Evolutionary conservation across 2,329 filamentous ascomycete species (phyloP).

Genomic region (Colletotrichum coccodes): DNA sequence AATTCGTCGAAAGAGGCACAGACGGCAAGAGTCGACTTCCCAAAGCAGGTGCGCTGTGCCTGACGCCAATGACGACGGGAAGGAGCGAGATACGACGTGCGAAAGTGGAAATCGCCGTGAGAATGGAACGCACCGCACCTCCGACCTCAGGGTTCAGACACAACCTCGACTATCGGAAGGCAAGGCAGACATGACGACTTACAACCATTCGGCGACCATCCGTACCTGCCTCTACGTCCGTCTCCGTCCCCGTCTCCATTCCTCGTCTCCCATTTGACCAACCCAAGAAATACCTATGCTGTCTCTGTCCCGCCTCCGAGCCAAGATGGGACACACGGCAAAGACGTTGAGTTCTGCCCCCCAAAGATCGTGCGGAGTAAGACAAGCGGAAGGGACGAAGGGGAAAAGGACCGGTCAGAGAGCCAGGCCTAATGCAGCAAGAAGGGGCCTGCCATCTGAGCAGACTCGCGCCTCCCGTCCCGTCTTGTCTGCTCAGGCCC

Average conservation of each 20-base stretch:
- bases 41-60: not conserved
- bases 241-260: not conserved
- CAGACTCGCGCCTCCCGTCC: not conserved
- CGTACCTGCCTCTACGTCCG: conserved; percentile 8
- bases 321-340: conserved; percentile 23
- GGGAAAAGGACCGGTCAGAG: not conserved
- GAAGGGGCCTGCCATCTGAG: conserved; percentile 4
- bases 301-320: not conserved
- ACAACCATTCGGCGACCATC: not conserved
- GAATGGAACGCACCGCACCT: not conserved
- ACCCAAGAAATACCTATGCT: not conserved
- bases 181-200: not conserved
- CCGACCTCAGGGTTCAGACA: not conserved
- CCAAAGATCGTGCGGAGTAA: conserved; percentile 4
- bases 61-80: not conserved
- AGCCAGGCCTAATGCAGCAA: not conserved
- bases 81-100: not conserved
- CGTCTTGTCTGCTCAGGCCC: not conserved
- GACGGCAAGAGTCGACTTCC: not conserved
- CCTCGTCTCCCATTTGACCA: not conserved
- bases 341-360: not conserved
- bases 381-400: not conserved
- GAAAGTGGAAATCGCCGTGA: not conserved
- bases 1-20: not conserved
- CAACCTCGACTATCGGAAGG: not conserved